phyloP scores from a whole-genome alignment of 1,284 basidiomycete species.

The Puccinia brachypodii region DNA sequence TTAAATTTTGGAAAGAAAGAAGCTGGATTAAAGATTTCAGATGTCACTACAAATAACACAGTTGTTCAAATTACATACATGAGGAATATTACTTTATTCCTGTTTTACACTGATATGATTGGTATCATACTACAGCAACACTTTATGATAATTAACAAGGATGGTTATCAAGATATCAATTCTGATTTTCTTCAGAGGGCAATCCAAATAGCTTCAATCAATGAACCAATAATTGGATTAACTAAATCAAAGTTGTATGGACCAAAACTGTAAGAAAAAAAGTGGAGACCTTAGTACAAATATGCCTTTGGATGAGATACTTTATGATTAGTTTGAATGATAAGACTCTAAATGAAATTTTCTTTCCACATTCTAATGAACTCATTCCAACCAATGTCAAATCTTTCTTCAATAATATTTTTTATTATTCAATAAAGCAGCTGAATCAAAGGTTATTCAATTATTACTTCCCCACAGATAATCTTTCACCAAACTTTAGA shows the following conservation, averaged over 20 bases:
- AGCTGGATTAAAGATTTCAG: background rate
- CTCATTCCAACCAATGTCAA: background rate
- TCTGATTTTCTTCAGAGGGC: background rate
- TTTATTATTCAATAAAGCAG: background rate
- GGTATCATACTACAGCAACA: background rate
- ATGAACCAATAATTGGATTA: background rate
- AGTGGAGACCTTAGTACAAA: too few relatives aligned
- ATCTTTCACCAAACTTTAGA: too few relatives aligned
- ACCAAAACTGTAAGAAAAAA: background rate
- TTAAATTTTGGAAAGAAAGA: background rate
- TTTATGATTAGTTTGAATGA: background rate
- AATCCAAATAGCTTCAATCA: background rate
- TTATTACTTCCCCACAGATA: background rate
- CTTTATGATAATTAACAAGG: background rate
- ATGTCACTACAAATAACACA: background rate
- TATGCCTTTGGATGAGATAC: background rate
- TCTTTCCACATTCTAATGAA: background rate
- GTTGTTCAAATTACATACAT: background rate
- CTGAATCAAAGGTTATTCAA: background rate
- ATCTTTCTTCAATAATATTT: background rate
- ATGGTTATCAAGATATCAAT: background rate
- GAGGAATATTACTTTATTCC: background rate
- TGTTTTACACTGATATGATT: background rate
- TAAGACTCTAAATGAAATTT: background rate
- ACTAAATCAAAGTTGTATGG: background rate